These are phyloP conservation scores for Syzygium grande DNA, from an alignment of 345 rosid genomes.

Conservation along the genomic window DNA sequence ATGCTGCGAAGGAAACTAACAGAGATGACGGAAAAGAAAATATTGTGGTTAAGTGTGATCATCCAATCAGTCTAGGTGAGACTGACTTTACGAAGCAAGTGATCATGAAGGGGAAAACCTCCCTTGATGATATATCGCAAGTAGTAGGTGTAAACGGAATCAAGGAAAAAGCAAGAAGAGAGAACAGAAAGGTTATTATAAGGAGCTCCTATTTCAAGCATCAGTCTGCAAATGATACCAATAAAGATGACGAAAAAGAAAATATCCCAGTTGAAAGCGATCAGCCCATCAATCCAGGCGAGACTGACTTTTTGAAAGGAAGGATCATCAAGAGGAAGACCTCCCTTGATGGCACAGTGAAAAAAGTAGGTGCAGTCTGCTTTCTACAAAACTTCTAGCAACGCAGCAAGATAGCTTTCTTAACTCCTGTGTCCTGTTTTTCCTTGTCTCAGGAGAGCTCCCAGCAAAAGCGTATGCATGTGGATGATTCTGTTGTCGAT, in stretches of 20 bases:
- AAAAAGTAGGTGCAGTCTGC: slow-evolving; percentile 31
- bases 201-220: slow-evolving; percentile 63
- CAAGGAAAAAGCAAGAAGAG: slow-evolving; percentile 30
- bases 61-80: neutral
- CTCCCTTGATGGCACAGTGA: slow-evolving; percentile 17
- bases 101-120: neutral
- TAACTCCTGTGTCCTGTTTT: neutral
- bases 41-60: slow-evolving; percentile 12
- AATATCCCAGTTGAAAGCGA: slow-evolving; percentile 12
- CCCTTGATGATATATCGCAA: neutral
- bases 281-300: neutral
- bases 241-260: slow-evolving; percentile 21
- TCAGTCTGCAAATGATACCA: slow-evolving; percentile 30
- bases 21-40: slow-evolving; percentile 23
- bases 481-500: slow-evolving; percentile 25
- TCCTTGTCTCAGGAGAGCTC: slow-evolving; percentile 47
- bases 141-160: slow-evolving; percentile 4
- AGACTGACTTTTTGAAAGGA: slow-evolving; percentile 7
- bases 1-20: slow-evolving; percentile 27
- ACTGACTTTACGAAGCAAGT: slow-evolving; percentile 9
- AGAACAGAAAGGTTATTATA: slow-evolving; percentile 35
- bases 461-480: slow-evolving; percentile 32
- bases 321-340: slow-evolving; percentile 52
- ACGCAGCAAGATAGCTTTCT: neutral
- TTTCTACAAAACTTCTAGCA: neutral